Base-by-base conservation (phyloP, 306 rosid genomes). In the Quercus alba region DNA sequence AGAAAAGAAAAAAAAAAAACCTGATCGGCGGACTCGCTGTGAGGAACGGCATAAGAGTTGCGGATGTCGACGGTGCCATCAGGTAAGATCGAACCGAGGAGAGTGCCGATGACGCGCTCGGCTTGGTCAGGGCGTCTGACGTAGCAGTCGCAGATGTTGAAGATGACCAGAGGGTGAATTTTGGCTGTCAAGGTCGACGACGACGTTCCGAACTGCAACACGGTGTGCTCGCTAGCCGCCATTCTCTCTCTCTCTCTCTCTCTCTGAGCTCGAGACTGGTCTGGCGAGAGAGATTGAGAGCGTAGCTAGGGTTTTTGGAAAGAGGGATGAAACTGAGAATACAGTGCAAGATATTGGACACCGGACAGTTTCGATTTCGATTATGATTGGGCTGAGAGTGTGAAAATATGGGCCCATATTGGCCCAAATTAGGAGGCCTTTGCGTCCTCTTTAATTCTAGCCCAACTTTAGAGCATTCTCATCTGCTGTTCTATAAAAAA, bases 111-210 rank as follows among this genome's bases (percentile, higher is more conserved):
- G 61, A 94, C 98, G 56, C 98, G 93, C 74, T 94, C 94, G 8
- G 97, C 91, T 79, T 89, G 97, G 87, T 92, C 98, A 15, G 97
- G 93, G 57, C 97, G 98, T 10, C 98, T 85, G 41, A 92, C 97
- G 62, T 80, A 92, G 79, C 97, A 94, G 62, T 94, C 98, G 78
- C 92, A 92, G 75, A 94, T 89, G 91, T 92, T 94, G 88, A 92
- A 92, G 64, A 94, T 71, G 21, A 94, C 98, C 0, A 92, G 89
- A 77, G 97, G 97, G 17, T 94, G 97, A 31, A 91, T 93, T 92
- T 84, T 92, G 1, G 97, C 94, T 2, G 93, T 83, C 72, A 92
- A 74, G 64, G 88, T 83, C 74, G 76, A 76, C 3, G 97, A 89
- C 19, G 94, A 88, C 11, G 88, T 82, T 31, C 87, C 72, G 81